Conservation (phyloP, 2,329 filamentous ascomycete genomes). For the Fusarium sublunatum region DNA sequence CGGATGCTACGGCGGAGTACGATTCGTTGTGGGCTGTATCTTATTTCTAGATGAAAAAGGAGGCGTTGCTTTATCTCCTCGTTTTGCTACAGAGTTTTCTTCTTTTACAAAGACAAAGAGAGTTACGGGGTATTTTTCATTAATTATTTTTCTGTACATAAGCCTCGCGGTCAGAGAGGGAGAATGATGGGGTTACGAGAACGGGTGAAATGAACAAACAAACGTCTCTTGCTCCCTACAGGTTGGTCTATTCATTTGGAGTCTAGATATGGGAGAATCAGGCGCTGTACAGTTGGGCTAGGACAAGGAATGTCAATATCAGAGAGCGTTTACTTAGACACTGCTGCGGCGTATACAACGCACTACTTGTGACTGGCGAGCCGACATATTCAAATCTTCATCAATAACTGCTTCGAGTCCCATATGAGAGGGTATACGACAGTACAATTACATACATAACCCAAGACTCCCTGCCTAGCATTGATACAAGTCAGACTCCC, state of each 20-base stretch:
- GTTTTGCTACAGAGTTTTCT: slow-evolving; percentile 13
- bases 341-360: not conserved
- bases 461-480: slow-evolving; percentile 41
- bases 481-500: slow-evolving; percentile 26
- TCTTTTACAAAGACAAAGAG: slow-evolving; percentile 29
- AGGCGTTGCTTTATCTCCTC: slow-evolving; percentile 26
- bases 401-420: slow-evolving; percentile 18
- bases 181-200: slow-evolving; percentile 20
- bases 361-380: not conserved
- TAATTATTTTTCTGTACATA: slow-evolving; percentile 31
- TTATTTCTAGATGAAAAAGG: slow-evolving; percentile 22
- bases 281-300: slow-evolving; percentile 37
- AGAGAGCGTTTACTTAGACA: slow-evolving; percentile 27
- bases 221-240: slow-evolving; percentile 8
- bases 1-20: slow-evolving; percentile 1
- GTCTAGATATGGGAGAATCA: slow-evolving; percentile 31
- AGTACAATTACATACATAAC: slow-evolving; percentile 36
- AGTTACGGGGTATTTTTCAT: slow-evolving; percentile 12
- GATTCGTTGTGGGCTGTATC: slow-evolving; percentile 19
- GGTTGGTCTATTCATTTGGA: slow-evolving; percentile 29
- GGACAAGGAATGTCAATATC: slow-evolving; percentile 30
- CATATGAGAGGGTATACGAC: slow-evolving; percentile 43
- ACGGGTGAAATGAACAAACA: slow-evolving; percentile 10
- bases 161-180: slow-evolving; percentile 11
- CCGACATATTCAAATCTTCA: not conserved